Evolutionary conservation across 1,284 basidiomycete genomes (phyloP), one percentile per base, ranked within the genome.

Genomic region (Ganoderma lingzhi): DNA sequence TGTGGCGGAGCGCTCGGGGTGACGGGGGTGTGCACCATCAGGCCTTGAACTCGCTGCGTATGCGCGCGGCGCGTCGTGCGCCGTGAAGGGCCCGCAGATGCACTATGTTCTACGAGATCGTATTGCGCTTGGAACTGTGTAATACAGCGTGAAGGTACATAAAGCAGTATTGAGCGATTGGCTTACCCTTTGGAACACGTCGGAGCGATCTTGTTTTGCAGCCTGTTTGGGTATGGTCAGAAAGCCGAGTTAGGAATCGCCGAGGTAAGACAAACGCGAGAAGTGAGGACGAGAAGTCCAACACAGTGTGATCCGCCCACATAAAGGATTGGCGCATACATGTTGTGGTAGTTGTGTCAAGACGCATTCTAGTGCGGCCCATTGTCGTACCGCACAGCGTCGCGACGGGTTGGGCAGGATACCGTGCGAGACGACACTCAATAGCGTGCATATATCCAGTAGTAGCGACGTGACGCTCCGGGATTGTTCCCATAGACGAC

Each of bases 181-280:
- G 83, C 88, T 67, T 74, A 94, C 94, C 80, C 93, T 84, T 71
- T 87, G 84, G 76, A 93, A 96, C 6, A 93, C 93, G 42, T 84
- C 81, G 9, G 92, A 91, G 39, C 88, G 87, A 74, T 96, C 94
- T 68, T 82, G 74, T 77, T 96, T 96, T 9, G 93, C 93, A 45
- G 83, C 82, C 93, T 94, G 59, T 6, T 42, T 30, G 30, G 5
- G 30, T 1, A 2, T 15, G 6, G 23, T 61, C 23, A 61, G 39
- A 15, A 17, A 30, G 6, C 39, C 39, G 32, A 2, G 6, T 19
- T 37, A 23, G 4, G 37, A 39, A 14, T 37, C 37, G 9, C 39
- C 10, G 2, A 41, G 2, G 5, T 9, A 12, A 10, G 39, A 10
- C 39, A 41, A 41, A 41, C 39, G 39, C 12, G 9, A 41, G 10